phyloP scores from a whole-genome alignment of 2,329 filamentous ascomycete species.

The Cladophialophora bantiana region DNA sequence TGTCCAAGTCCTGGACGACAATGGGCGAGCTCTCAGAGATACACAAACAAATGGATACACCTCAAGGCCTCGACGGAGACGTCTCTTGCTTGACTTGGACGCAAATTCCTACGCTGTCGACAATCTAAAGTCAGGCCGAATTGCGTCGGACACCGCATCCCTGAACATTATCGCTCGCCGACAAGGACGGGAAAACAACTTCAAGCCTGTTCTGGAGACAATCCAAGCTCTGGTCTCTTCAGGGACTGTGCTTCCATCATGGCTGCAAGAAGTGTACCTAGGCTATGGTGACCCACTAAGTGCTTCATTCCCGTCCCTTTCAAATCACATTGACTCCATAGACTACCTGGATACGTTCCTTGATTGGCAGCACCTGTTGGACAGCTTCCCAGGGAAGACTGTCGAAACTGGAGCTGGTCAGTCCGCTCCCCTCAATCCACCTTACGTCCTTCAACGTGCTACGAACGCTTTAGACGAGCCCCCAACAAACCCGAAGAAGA shows the following conservation, averaged over 20 bases:
- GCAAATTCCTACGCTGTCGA: constrained; percentile 78
- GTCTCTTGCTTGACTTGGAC: constrained; percentile 82
- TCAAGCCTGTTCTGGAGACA: constrained; percentile 89
- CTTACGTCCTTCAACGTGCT: constrained; percentile 79
- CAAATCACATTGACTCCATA: constrained; percentile 77
- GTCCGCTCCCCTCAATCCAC: constrained; percentile 78
- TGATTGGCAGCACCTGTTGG: constrained; percentile 91
- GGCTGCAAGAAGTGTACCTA: constrained; percentile 97
- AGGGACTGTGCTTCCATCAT: constrained; percentile 83
- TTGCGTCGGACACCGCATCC: constrained; percentile 74
- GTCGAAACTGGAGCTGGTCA: constrained; percentile 79
- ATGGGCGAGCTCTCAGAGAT: constrained; percentile 75
- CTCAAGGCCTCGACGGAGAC: constrained; percentile 66
- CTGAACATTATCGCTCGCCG: constrained; percentile 88
- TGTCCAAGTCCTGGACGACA: constrained; percentile 84
- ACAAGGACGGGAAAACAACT: constrained; percentile 92
- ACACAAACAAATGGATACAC: constrained; percentile 69
- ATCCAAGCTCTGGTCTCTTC: constrained; percentile 86
- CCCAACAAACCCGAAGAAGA: constrained; percentile 76
- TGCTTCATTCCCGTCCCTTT: constrained; percentile 82
- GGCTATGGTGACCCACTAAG: constrained; percentile 92
- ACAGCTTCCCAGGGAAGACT: constrained; percentile 85
- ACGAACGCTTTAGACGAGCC: constrained; percentile 61
- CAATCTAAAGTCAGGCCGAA: constrained; percentile 67
- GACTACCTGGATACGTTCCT: constrained; percentile 95